Conservation (phyloP, 805 yeast species). For the Yamadazyma tumulicola region DNA sequence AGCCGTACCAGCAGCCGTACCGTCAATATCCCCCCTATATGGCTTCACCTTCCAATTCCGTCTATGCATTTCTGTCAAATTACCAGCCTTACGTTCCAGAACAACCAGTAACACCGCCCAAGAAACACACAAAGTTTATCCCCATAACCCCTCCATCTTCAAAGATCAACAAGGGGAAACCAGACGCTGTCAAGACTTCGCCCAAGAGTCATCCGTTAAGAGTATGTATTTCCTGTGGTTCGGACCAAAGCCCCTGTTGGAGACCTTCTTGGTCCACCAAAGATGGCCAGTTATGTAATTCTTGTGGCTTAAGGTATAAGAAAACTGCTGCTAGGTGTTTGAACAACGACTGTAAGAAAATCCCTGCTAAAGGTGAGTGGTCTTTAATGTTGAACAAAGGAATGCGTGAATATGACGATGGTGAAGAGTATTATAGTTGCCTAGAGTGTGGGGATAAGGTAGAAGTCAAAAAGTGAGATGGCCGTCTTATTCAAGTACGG, state of each 20-base stretch:
- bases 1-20: conserved; percentile 5
- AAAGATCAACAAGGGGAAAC: conserved; percentile 21
- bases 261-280: conserved; percentile 91
- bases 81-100: conserved; percentile 10
- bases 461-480: conserved; percentile 27
- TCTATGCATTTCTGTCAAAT: conserved; percentile 9
- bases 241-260: conserved; percentile 96
- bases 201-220: conserved; percentile 38
- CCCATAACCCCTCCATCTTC: conserved; percentile 43
- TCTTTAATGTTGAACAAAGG: conserved; percentile 78
- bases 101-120: conserved; percentile 16
- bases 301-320: conserved; percentile 92
- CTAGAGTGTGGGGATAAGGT: conserved; percentile 43
- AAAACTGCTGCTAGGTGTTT: conserved; percentile 91
- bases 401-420: conserved; percentile 37
- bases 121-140: conserved; percentile 26
- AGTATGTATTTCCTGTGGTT: conserved; percentile 84
- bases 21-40: conserved; percentile 9
- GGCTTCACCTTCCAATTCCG: conserved; percentile 13
- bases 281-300: conserved; percentile 94
- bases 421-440: conserved; percentile 36
- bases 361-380: conserved; percentile 97
- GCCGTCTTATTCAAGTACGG: too few relatives aligned
- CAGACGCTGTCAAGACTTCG: conserved; percentile 33
- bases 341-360: conserved; percentile 69